These are phyloP conservation scores for Aureobasidium mangrovei DNA, from an alignment of 2,329 filamentous ascomycete genomes.

Conservation along the genomic window DNA sequence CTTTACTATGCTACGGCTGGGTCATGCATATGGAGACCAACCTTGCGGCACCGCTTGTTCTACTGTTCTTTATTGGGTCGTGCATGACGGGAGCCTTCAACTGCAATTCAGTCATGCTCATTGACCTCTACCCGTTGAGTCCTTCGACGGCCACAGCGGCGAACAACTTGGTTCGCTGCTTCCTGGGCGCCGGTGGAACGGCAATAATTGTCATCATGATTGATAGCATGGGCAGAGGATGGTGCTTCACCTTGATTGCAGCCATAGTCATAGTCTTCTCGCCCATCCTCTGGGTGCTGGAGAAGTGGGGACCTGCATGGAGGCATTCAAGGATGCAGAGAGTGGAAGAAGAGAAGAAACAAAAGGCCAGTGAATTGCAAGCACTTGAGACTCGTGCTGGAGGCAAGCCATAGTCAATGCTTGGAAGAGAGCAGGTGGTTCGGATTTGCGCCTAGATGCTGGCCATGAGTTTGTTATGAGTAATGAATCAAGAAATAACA, in stretches of 20 bases:
- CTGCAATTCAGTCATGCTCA: constrained; percentile 33
- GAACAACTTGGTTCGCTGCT: constrained; percentile 28
- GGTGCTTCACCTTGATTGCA: constrained; percentile 40
- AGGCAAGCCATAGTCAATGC: no score
- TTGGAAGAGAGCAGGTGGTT: no score
- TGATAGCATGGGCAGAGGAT: constrained; percentile 34
- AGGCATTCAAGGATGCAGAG: constrained; percentile 32
- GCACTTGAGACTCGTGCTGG: background rate
- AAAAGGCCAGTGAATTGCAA: background rate
- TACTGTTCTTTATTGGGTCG: constrained; percentile 46
- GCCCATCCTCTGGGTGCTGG: constrained; percentile 34
- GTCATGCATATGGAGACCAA: constrained; percentile 28
- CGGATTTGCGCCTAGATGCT: no score
- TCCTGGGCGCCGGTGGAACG: constrained; percentile 29
- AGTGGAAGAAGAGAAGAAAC: constrained; percentile 19
- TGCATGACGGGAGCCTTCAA: constrained; percentile 52
- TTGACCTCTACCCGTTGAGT: constrained; percentile 34
- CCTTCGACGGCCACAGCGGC: constrained; percentile 35
- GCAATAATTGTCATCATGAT: constrained; percentile 35
- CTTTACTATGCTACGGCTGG: constrained; percentile 36
- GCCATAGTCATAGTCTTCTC: constrained; percentile 31
- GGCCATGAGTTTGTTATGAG: no score
- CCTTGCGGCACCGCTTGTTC: constrained; percentile 34
- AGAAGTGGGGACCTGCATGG: constrained; percentile 36
- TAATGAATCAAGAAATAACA: no score